Evolutionary conservation across 2,329 filamentous ascomycete species (phyloP).

Genomic region (Monosporascus sp.): DNA sequence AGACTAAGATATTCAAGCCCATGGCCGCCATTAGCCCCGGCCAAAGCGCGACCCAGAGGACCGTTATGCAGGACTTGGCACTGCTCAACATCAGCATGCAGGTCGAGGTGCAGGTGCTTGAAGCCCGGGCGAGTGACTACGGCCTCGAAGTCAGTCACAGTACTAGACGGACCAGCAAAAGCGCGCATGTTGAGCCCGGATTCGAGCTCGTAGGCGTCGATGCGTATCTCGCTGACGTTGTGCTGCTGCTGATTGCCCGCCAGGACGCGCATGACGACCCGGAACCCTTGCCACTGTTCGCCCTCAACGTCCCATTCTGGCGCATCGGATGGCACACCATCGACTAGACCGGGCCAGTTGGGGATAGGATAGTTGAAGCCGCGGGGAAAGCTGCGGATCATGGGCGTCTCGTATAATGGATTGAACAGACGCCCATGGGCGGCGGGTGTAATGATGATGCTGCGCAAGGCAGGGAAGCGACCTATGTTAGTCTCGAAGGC

Average conservation of each 20-base stretch:
- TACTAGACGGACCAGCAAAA: slow-evolving; percentile 15
- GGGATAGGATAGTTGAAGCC: slow-evolving; percentile 35
- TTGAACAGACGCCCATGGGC: slow-evolving; percentile 30
- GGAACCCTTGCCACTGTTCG: slow-evolving; percentile 28
- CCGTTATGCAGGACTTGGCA: neutral
- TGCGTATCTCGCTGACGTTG: slow-evolving; percentile 28
- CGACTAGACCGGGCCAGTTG: slow-evolving; percentile 20
- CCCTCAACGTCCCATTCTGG: slow-evolving; percentile 7
- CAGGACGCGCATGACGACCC: slow-evolving; percentile 20
- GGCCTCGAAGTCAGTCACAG: neutral
- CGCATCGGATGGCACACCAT: neutral
- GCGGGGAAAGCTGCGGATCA: slow-evolving; percentile 33
- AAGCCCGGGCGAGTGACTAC: neutral
- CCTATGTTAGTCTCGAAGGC: slow-evolving; percentile 28
- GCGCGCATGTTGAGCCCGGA: slow-evolving; percentile 28
- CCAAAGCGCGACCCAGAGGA: neutral
- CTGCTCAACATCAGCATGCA: neutral
- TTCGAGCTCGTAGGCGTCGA: slow-evolving; percentile 25
- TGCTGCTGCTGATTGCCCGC: slow-evolving; percentile 12
- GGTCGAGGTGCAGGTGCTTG: neutral
- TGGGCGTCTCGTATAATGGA: slow-evolving; percentile 36
- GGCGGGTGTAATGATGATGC: slow-evolving; percentile 34
- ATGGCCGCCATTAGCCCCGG: neutral
- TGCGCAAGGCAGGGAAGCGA: slow-evolving; percentile 29
- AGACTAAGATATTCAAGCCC: neutral